Evolutionary conservation across 257 asterid genomes (phyloP).

Genomic region (Solanum tarijense): DNA sequence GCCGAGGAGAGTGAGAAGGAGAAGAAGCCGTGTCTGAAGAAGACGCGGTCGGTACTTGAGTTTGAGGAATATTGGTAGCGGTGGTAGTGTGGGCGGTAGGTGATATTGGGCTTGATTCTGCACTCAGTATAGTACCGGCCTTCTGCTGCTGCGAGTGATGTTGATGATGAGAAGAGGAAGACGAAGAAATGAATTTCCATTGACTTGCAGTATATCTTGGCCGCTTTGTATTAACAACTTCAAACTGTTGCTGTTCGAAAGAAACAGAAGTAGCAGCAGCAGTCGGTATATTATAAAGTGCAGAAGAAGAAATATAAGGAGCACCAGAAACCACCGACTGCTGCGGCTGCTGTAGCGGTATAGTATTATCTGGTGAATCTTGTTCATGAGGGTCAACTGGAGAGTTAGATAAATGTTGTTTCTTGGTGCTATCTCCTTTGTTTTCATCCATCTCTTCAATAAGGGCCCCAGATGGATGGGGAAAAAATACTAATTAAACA

Average conservation of each 20-base stretch:
- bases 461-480: neutral
- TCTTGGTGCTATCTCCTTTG: conserved; percentile 24
- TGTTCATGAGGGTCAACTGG: conserved; percentile 16
- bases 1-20: conserved; percentile 30
- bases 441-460: conserved; percentile 22
- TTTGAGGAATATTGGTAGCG: neutral
- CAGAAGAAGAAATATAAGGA: conserved; percentile 12
- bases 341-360: neutral
- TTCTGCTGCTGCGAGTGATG: conserved; percentile 6
- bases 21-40: conserved; percentile 31
- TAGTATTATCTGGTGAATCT: conserved; percentile 8
- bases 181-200: conserved; percentile 28
- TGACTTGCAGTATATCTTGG: conserved; percentile 27
- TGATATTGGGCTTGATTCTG: conserved; percentile 22
- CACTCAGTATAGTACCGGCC: neutral
- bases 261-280: neutral
- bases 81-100: conserved; percentile 11
- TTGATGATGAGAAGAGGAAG: conserved; percentile 12
- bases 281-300: neutral
- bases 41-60: conserved; percentile 16
- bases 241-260: conserved; percentile 11
- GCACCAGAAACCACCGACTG: conserved; percentile 5
- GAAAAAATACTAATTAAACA: neutral
- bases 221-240: conserved; percentile 23
- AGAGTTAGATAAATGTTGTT: conserved; percentile 23